phyloP scores from a whole-genome alignment of 2,329 filamentous ascomycete species.

The Basipetospora chlamydospora region DNA sequence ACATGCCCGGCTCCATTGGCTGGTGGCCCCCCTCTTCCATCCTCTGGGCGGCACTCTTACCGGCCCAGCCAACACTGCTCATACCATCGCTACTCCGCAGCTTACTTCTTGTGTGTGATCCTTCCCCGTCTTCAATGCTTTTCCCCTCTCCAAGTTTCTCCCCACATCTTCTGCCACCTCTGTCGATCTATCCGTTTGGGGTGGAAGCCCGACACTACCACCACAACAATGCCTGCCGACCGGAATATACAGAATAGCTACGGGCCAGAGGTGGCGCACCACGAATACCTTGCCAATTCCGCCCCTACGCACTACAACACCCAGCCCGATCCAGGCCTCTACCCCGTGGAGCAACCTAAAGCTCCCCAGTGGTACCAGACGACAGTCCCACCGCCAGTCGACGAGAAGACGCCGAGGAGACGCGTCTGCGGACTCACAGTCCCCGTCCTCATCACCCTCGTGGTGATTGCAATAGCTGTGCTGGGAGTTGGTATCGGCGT shows the following conservation, averaged over 20 bases:
- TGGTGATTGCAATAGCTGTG: neutral
- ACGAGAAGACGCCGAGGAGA: neutral
- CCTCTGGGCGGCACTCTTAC: too few species aligned
- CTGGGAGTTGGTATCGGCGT: slow-evolving; percentile 3
- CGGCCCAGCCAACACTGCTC: too few species aligned
- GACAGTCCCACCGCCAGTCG: neutral
- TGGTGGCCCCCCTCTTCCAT: too few species aligned
- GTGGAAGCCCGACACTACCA: too few species aligned
- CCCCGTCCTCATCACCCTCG: neutral
- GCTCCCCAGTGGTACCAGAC: neutral
- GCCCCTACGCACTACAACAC: neutral
- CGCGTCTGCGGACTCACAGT: neutral
- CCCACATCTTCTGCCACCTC: neutral
- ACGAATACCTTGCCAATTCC: neutral
- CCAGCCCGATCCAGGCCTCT: neutral
- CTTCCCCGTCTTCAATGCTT: too few species aligned
- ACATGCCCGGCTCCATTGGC: too few species aligned
- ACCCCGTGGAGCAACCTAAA: neutral
- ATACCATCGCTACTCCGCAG: too few species aligned
- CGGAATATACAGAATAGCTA: slow-evolving; percentile 5
- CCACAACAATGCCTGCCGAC: neutral
- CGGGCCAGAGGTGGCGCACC: neutral
- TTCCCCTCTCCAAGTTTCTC: neutral
- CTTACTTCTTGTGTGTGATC: too few species aligned
- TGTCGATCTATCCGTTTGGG: neutral